Conservation (phyloP, 2,329 filamentous ascomycete genomes). For the Elsinoe arachidis region DNA sequence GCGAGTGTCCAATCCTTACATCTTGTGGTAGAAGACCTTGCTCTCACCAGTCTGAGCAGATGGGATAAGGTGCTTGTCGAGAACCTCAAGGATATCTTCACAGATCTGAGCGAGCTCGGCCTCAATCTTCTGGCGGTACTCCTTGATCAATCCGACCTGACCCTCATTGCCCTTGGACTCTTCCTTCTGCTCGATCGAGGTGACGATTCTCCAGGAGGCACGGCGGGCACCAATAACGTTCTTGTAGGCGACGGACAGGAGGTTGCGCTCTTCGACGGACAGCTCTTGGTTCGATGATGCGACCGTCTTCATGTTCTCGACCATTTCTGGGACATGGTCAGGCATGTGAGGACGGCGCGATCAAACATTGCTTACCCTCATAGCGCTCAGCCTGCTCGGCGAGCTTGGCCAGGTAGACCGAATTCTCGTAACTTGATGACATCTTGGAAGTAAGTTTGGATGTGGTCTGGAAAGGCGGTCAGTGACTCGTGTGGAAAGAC, state of each 20-base stretch:
- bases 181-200: slow-evolving; percentile 98
- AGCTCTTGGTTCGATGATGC: slow-evolving; percentile 65
- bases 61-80: slow-evolving; percentile 88
- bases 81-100: slow-evolving; percentile 90
- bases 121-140: slow-evolving; percentile 99
- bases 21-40: slow-evolving; percentile 99
- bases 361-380: slow-evolving; percentile 59
- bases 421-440: slow-evolving; percentile 77
- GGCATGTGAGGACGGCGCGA: slow-evolving; percentile 1
- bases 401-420: slow-evolving; percentile 99
- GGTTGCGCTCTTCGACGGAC: slow-evolving; percentile 88
- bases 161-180: slow-evolving; percentile 95
- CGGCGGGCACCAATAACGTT: slow-evolving; percentile 95
- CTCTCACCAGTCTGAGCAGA: slow-evolving; percentile 93
- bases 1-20: slow-evolving; percentile 48
- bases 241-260: slow-evolving; percentile 97
- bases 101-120: slow-evolving; percentile 94
- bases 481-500: slow-evolving; percentile 17
- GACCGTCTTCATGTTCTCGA: slow-evolving; percentile 99
- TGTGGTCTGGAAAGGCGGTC: neutral
- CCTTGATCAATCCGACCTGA: slow-evolving; percentile 87
- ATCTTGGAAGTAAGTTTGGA: slow-evolving; percentile 10
- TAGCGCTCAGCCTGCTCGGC: slow-evolving; percentile 99
- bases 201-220: slow-evolving; percentile 97
- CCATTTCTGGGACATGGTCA: slow-evolving; percentile 64